These are phyloP conservation scores for Phaeosphaeriaceae sp. DNA, from an alignment of 2,329 filamentous ascomycete genomes.

Conservation along the genomic window DNA sequence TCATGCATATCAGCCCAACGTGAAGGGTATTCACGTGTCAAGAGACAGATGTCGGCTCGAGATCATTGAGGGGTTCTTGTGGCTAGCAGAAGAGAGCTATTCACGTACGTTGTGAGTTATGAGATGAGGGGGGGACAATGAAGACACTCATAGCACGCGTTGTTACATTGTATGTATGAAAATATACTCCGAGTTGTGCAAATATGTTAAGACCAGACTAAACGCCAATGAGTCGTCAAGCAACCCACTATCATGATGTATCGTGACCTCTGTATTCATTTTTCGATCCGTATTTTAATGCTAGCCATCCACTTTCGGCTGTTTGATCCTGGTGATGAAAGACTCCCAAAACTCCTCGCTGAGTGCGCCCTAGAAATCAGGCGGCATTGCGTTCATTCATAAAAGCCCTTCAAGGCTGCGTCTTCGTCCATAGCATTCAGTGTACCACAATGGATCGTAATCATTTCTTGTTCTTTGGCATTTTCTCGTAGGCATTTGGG, in stretches of 20 bases:
- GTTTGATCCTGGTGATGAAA: not conserved
- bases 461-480: conserved; percentile 61
- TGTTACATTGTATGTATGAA: not conserved
- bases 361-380: conserved; percentile 1
- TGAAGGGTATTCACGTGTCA: not conserved
- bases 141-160: not conserved
- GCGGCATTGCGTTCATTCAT: conserved; percentile 17
- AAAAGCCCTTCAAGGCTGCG: conserved; percentile 6
- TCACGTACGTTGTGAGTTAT: not conserved
- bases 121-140: not conserved
- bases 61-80: not conserved
- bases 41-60: not conserved
- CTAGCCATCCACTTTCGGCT: not conserved
- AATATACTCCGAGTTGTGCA: not conserved
- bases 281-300: not conserved
- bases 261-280: not conserved
- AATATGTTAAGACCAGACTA: not conserved
- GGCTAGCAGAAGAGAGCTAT: not conserved
- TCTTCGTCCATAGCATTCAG: conserved; percentile 4
- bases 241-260: conserved; percentile 21
- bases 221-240: not conserved
- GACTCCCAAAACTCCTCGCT: conserved; percentile 17
- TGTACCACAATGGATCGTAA: not conserved
- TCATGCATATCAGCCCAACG: conserved; percentile 17
- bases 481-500: conserved; percentile 83